phyloP scores from a whole-genome alignment of 768 basidiomycete genomes.

The Kwoniella sp. region DNA sequence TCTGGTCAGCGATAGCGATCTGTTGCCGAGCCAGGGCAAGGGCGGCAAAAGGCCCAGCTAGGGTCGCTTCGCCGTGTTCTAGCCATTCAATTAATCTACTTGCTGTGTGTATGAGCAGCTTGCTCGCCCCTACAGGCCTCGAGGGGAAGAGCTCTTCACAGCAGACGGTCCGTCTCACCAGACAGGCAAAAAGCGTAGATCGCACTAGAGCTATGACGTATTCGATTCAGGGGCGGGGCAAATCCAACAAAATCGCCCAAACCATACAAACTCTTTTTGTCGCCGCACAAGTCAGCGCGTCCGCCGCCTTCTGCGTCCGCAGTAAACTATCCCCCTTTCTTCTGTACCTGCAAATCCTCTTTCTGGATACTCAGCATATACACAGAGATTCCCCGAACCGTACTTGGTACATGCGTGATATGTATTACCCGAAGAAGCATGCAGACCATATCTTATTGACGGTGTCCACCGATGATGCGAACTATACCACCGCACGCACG shows the following conservation, averaged over 20 bases:
- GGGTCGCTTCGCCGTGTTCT: background rate
- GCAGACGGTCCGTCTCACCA: too few species aligned
- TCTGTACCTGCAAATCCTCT: background rate
- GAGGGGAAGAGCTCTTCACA: too few species aligned
- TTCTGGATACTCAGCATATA: background rate
- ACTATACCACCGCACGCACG: too few species aligned
- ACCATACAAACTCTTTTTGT: background rate
- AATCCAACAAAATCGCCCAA: background rate
- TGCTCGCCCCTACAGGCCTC: too few species aligned
- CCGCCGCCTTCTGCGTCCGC: background rate
- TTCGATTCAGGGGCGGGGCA: slow-evolving; percentile 10
- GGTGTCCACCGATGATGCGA: too few species aligned
- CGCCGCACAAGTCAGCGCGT: too few species aligned
- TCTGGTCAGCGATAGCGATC: too few species aligned
- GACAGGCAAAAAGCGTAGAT: background rate
- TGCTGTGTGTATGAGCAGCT: background rate
- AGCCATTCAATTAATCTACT: background rate
- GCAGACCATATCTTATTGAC: too few species aligned
- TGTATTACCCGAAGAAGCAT: background rate
- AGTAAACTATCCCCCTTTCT: background rate
- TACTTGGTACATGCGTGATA: background rate
- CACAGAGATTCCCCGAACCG: background rate
- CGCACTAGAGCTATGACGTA: slow-evolving; percentile 14
- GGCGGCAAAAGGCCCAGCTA: background rate
- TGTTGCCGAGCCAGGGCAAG: too few species aligned